Evolutionary conservation across 257 asterid genomes (phyloP).

Genomic region (Solanum dulcamara): DNA sequence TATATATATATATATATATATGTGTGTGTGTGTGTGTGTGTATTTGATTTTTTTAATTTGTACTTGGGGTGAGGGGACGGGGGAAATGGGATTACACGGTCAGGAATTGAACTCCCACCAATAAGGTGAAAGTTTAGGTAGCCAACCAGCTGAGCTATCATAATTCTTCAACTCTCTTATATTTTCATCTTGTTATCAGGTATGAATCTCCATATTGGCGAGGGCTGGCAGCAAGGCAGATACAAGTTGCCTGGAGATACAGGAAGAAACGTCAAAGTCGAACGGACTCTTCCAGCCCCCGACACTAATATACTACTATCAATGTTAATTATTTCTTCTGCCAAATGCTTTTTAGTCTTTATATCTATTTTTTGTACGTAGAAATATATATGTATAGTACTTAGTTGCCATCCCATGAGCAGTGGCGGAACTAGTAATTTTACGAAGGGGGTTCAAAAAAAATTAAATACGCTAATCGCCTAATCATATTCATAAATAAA

Average conservation of each 20-base stretch:
- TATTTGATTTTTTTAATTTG: too few relatives aligned
- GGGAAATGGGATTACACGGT: background rate
- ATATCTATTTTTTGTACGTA: background rate
- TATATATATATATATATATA: too few relatives aligned
- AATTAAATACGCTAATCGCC: too few relatives aligned
- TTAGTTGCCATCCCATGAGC: too few relatives aligned
- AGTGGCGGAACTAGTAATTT: too few relatives aligned
- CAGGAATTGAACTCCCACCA: background rate
- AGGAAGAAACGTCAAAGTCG: conserved; percentile 55
- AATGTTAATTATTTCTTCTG: background rate
- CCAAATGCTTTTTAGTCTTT: background rate
- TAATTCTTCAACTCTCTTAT: background rate
- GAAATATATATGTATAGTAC: background rate
- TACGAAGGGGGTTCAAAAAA: too few relatives aligned
- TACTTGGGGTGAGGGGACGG: background rate
- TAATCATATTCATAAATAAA: too few relatives aligned
- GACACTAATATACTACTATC: background rate
- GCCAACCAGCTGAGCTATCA: background rate
- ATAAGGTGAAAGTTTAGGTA: background rate
- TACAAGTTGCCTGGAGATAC: conserved; percentile 82
- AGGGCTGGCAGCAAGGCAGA: conserved; percentile 53
- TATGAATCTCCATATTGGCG: conserved; percentile 81
- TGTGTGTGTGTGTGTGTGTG: too few relatives aligned
- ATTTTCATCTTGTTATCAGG: conserved; percentile 12
- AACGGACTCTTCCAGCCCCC: conserved; percentile 26